Conservation (phyloP, 371 early-diverging fungal species). For the Mucor lusitanicus region DNA sequence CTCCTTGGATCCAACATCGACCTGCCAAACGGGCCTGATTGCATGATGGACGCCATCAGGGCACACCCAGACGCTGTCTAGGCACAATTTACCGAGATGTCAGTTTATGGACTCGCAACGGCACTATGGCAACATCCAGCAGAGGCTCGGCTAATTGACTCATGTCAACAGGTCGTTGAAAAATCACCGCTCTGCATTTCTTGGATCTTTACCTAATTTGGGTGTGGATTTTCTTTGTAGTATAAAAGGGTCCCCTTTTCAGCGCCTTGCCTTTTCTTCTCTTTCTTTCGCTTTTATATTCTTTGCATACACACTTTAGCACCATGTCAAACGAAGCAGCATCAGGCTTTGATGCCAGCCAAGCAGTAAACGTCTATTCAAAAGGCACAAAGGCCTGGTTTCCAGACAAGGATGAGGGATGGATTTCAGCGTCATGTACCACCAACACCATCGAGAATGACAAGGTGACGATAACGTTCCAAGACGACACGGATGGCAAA, state of each 20-base stretch:
- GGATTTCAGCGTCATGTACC: conserved; percentile 73
- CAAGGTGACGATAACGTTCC: conserved; percentile 59
- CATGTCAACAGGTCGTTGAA: neutral
- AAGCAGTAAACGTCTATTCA: conserved; percentile 56
- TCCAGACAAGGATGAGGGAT: conserved; percentile 82
- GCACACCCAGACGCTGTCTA: too few relatives aligned
- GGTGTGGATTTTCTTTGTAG: neutral
- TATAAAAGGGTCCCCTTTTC: conserved; percentile 1
- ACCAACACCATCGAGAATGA: conserved; percentile 52
- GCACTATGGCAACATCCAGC: neutral
- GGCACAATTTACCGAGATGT: neutral
- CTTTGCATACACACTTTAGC: neutral
- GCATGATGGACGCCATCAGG: too few relatives aligned
- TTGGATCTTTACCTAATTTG: conserved; percentile 6
- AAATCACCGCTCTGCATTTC: conserved; percentile 2
- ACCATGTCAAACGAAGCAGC: neutral
- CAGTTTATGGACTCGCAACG: too few relatives aligned
- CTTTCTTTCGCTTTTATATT: neutral
- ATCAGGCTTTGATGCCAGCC: neutral
- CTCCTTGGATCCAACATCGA: too few relatives aligned
- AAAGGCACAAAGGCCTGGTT: conserved; percentile 88
- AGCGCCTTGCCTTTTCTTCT: neutral
- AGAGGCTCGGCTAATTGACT: neutral
- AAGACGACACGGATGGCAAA: conserved; percentile 60
- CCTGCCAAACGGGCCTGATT: too few relatives aligned